phyloP scores from a whole-genome alignment of 306 rosid species.

The Morella rubra region DNA sequence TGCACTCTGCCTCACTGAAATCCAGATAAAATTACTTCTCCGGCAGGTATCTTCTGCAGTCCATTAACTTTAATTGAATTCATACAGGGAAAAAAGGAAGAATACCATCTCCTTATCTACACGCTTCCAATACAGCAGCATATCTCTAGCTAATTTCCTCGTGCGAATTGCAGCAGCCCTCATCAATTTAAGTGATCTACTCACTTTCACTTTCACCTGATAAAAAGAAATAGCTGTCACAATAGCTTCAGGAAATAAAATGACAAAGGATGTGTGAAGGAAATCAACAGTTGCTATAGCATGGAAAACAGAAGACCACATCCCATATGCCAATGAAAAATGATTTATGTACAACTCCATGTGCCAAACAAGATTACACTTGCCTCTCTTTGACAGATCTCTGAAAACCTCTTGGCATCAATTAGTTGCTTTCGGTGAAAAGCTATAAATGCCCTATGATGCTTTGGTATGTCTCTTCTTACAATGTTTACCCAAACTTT shows the following conservation, averaged over 20 bases:
- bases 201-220: slow-evolving; percentile 85
- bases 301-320: slow-evolving; percentile 15
- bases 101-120: slow-evolving; percentile 93
- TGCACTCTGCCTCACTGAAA: not conserved
- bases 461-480: slow-evolving; percentile 88
- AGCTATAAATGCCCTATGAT: slow-evolving; percentile 65
- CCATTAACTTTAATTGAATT: slow-evolving; percentile 15
- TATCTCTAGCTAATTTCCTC: slow-evolving; percentile 88
- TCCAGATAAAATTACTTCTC: slow-evolving; percentile 15
- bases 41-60: slow-evolving; percentile 22
- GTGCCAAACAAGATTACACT: slow-evolving; percentile 21
- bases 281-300: slow-evolving; percentile 19
- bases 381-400: slow-evolving; percentile 98
- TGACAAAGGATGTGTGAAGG: slow-evolving; percentile 7
- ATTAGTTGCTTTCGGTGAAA: slow-evolving; percentile 86
- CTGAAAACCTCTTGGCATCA: slow-evolving; percentile 93
- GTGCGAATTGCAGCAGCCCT: slow-evolving; percentile 82
- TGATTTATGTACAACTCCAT: slow-evolving; percentile 12
- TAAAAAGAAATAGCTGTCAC: slow-evolving; percentile 17
- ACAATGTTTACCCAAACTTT: slow-evolving; percentile 85
- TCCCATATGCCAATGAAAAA: slow-evolving; percentile 19
- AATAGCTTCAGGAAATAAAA: slow-evolving; percentile 27
- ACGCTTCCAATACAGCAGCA: slow-evolving; percentile 91
- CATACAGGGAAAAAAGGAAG: slow-evolving; percentile 23
- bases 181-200: slow-evolving; percentile 81